These are phyloP conservation scores for Starmera dryadoides DNA, from an alignment of 805 yeast species.

Conservation along the genomic window DNA sequence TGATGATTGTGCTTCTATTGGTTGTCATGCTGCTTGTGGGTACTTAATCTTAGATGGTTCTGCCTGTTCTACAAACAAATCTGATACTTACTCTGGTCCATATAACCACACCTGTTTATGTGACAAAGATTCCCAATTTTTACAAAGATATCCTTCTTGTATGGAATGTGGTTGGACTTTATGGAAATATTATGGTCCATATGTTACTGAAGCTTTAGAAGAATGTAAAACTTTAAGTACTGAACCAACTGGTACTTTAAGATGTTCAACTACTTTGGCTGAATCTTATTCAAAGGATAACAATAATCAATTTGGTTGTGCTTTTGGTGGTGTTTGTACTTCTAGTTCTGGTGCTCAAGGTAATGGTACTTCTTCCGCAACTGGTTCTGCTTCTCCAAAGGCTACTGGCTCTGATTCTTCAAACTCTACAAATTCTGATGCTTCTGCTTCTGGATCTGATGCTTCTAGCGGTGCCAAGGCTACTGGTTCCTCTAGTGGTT, in stretches of 20 bases:
- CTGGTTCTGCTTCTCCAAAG: slow-evolving; percentile 8
- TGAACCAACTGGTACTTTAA: slow-evolving; percentile 30
- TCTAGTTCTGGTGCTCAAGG: slow-evolving; percentile 3
- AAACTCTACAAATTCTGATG: slow-evolving; percentile 2
- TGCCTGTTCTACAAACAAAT: slow-evolving; percentile 16
- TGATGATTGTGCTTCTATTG: slow-evolving; percentile 23
- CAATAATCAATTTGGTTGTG: slow-evolving; percentile 3
- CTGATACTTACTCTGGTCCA: slow-evolving; percentile 19
- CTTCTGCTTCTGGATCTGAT: slow-evolving; percentile 6
- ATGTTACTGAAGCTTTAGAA: slow-evolving; percentile 23
- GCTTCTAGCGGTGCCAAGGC: slow-evolving; percentile 4
- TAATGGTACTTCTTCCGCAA: slow-evolving; percentile 2
- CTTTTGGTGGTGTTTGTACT: slow-evolving; percentile 12
- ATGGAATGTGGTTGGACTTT: slow-evolving; percentile 34
- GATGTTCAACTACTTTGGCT: slow-evolving; percentile 20
- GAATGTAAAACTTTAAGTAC: slow-evolving; percentile 23
- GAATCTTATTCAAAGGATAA: slow-evolving; percentile 13
- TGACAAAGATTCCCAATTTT: slow-evolving; percentile 20
- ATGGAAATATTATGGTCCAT: slow-evolving; percentile 29
- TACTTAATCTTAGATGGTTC: slow-evolving; percentile 24
- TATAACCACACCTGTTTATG: slow-evolving; percentile 27
- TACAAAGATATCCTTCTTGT: slow-evolving; percentile 23
- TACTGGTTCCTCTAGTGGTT: slow-evolving; percentile 7
- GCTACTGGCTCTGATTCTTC: slow-evolving; percentile 7
- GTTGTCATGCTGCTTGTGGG: slow-evolving; percentile 30